These are phyloP conservation scores for Boechera retrofracta DNA, from an alignment of 345 rosid species.

Conservation along the genomic window DNA sequence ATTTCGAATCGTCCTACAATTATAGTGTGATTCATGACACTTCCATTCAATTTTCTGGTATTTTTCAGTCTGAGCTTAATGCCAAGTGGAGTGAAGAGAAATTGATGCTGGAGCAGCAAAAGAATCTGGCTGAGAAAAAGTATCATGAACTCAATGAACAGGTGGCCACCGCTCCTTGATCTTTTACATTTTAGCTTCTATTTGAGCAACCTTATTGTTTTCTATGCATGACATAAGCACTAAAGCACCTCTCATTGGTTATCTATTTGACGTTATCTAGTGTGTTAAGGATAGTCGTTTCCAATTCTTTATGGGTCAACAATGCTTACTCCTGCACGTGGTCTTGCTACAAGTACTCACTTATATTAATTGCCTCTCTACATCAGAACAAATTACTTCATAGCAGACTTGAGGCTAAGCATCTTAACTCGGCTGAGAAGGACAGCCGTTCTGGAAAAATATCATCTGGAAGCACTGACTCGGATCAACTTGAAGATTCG, in stretches of 20 bases:
- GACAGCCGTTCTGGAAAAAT: conserved; percentile 59
- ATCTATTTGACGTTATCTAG: not conserved
- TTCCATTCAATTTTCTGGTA: conserved; percentile 28
- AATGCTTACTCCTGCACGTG: conserved; percentile 19
- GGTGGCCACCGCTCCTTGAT: conserved; percentile 52
- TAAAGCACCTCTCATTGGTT: conserved; percentile 2
- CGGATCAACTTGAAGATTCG: conserved; percentile 58
- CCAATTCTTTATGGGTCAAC: conserved; percentile 7
- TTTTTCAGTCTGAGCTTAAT: conserved; percentile 67
- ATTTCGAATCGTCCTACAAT: not conserved
- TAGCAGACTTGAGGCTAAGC: conserved; percentile 81
- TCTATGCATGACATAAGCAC: conserved; percentile 5
- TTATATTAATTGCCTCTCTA: conserved; percentile 19
- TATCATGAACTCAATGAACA: conserved; percentile 83
- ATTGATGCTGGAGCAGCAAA: conserved; percentile 62
- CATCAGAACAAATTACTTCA: conserved; percentile 79
- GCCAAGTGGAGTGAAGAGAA: conserved; percentile 75
- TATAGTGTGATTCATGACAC: conserved; percentile 12
- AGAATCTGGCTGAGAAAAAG: conserved; percentile 71
- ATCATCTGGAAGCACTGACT: conserved; percentile 49
- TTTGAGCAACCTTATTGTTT: conserved; percentile 30
- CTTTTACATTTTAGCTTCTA: not conserved
- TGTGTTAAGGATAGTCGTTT: conserved; percentile 23
- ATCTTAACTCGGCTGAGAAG: conserved; percentile 79
- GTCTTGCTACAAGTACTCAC: conserved; percentile 18